Conservation (phyloP, 1,139 yeast species). For the Yamadazyma trypodendri region DNA sequence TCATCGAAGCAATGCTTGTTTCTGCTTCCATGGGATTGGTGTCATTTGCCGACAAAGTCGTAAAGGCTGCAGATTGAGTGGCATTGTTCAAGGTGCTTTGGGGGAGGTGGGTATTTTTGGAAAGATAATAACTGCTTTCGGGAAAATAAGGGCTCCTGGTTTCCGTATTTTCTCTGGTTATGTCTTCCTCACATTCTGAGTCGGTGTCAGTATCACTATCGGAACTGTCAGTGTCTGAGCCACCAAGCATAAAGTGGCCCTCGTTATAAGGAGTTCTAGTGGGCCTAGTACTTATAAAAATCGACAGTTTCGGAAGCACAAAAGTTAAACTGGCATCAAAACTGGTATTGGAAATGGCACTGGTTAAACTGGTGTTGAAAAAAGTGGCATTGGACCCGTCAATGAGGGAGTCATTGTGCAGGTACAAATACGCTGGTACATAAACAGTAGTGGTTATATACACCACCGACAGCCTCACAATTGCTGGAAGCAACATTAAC, state of each 20-base stretch:
- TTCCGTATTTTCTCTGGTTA: not conserved
- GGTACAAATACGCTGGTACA: not conserved
- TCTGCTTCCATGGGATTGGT: not conserved
- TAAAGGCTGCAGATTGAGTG: too few species aligned
- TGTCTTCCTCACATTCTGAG: constrained; percentile 1
- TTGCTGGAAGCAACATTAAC: not conserved
- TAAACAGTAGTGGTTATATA: constrained; percentile 1
- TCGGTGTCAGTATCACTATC: constrained; percentile 3
- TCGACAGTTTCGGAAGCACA: too few species aligned
- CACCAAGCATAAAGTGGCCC: constrained; percentile 9
- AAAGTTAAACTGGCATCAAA: too few species aligned
- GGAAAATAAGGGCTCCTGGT: too few species aligned
- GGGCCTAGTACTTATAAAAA: not conserved
- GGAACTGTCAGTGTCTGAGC: not conserved
- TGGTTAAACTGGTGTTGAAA: too few species aligned
- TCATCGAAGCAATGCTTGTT: not conserved
- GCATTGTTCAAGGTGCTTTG: too few species aligned
- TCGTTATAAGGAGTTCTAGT: not conserved
- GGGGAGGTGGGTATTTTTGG: too few species aligned
- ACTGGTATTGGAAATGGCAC: too few species aligned
- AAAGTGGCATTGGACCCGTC: too few species aligned
- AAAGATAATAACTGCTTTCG: too few species aligned
- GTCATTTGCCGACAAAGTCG: not conserved
- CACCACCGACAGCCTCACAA: not conserved
- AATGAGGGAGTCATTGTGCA: not conserved